phyloP scores from a whole-genome alignment of 1,284 basidiomycete genomes.

The Papiliotrema flavescens region DNA sequence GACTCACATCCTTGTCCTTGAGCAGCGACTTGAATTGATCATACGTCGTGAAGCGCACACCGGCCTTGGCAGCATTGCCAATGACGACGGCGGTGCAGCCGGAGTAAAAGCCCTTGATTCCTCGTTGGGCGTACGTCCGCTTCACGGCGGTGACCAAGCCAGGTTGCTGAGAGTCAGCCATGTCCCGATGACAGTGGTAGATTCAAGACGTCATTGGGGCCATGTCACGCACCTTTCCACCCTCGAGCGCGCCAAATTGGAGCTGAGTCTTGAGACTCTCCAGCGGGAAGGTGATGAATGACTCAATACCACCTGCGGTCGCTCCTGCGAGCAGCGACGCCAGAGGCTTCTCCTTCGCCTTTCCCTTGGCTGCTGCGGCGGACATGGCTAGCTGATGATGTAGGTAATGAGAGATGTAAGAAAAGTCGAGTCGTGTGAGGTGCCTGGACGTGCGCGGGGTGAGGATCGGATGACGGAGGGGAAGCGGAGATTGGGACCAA shows the following conservation, averaged over 20 bases:
- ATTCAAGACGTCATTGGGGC: too few species aligned
- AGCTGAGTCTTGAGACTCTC: conserved; percentile 77
- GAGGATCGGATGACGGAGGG: not conserved
- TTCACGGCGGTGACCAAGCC: conserved; percentile 65
- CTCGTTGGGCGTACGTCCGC: conserved; percentile 67
- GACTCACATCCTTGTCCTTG: conserved; percentile 70
- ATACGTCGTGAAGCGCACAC: conserved; percentile 91
- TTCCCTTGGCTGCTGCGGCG: conserved; percentile 13
- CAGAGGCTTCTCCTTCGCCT: conserved; percentile 61
- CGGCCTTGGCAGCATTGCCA: conserved; percentile 89
- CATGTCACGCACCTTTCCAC: conserved; percentile 31
- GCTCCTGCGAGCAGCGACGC: conserved; percentile 78
- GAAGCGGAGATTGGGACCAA: too few species aligned
- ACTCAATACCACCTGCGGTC: conserved; percentile 91
- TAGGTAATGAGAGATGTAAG: too few species aligned
- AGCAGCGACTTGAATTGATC: conserved; percentile 85
- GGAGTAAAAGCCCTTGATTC: conserved; percentile 73
- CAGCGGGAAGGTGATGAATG: conserved; percentile 63
- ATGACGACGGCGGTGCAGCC: conserved; percentile 81
- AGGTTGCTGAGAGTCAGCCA: conserved; percentile 54
- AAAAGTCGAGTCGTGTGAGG: not conserved
- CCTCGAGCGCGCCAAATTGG: conserved; percentile 49
- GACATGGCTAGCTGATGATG: not conserved
- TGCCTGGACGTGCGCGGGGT: not conserved
- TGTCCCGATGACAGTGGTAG: not conserved